phyloP scores from a whole-genome alignment of 179 eudicot species.

The Patellifolia procumbens region DNA sequence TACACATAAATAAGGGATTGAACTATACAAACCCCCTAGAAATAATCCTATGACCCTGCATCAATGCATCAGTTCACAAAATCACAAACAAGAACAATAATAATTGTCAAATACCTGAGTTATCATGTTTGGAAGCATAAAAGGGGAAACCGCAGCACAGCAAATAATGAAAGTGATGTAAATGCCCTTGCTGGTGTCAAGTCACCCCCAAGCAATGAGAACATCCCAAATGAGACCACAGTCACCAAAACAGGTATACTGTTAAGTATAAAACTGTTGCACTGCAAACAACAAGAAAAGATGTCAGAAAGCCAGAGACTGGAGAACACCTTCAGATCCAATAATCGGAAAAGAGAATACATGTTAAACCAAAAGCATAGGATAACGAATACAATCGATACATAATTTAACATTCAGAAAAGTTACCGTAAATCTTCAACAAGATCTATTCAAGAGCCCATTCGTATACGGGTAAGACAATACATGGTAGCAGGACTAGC shows the following conservation, averaged over 20 bases:
- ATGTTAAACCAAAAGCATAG: background rate
- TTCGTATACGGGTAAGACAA: background rate
- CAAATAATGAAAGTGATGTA: slow-evolving; percentile 85
- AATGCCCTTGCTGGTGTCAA: slow-evolving; percentile 95
- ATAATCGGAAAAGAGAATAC: background rate
- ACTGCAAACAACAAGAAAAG: slow-evolving; percentile 47
- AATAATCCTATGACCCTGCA: background rate
- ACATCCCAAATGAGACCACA: slow-evolving; percentile 74
- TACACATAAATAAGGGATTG: background rate
- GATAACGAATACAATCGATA: background rate
- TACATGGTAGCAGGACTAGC: too few species aligned
- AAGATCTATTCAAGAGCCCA: background rate
- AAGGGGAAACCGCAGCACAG: slow-evolving; percentile 83
- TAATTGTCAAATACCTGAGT: slow-evolving; percentile 57
- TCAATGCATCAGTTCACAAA: background rate
- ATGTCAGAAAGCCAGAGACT: background rate
- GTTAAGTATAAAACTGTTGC: slow-evolving; percentile 70
- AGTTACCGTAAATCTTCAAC: too few species aligned
- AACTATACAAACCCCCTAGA: background rate
- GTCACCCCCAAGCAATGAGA: slow-evolving; percentile 81
- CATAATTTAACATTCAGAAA: background rate
- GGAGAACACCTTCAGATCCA: background rate
- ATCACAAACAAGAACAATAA: background rate
- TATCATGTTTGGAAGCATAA: slow-evolving; percentile 83
- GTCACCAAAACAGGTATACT: slow-evolving; percentile 78